Evolutionary conservation across 345 rosid genomes (phyloP).

Genomic region (Populus alba): DNA sequence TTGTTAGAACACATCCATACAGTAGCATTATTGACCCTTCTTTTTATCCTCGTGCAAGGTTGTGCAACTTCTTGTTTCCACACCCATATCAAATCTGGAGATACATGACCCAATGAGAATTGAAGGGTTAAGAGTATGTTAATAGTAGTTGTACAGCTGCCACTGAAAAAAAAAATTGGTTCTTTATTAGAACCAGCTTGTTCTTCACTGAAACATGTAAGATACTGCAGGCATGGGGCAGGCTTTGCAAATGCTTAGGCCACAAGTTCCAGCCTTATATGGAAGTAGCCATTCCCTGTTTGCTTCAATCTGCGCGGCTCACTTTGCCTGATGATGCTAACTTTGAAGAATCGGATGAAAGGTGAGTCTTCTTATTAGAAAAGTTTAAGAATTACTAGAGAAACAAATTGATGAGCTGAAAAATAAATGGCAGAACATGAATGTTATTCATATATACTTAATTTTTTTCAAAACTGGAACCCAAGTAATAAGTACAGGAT

Average conservation of each 20-base stretch:
- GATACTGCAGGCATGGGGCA: constrained; percentile 18
- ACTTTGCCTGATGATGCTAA: neutral
- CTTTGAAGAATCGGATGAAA: neutral
- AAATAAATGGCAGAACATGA: neutral
- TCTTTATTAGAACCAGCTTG: neutral
- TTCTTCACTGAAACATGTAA: neutral
- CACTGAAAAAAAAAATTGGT: neutral
- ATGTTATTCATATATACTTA: neutral
- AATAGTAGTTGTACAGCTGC: neutral
- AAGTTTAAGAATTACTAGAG: neutral
- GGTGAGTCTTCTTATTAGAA: neutral
- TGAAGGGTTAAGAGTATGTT: constrained; percentile 6
- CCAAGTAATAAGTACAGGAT: neutral
- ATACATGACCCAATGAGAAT: constrained; percentile 4
- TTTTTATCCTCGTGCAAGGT: neutral
- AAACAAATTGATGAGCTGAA: neutral
- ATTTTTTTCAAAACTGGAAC: neutral
- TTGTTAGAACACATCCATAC: neutral
- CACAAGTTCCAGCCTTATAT: constrained; percentile 3
- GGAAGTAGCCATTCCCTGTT: constrained; percentile 5
- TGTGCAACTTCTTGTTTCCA: neutral
- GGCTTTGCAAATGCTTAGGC: constrained; percentile 15
- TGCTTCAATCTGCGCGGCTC: constrained; percentile 17
- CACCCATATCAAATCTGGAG: neutral
- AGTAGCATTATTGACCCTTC: too few relatives aligned